phyloP scores from a whole-genome alignment of 176 grass and related monocot species.

The Avena insularis region DNA sequence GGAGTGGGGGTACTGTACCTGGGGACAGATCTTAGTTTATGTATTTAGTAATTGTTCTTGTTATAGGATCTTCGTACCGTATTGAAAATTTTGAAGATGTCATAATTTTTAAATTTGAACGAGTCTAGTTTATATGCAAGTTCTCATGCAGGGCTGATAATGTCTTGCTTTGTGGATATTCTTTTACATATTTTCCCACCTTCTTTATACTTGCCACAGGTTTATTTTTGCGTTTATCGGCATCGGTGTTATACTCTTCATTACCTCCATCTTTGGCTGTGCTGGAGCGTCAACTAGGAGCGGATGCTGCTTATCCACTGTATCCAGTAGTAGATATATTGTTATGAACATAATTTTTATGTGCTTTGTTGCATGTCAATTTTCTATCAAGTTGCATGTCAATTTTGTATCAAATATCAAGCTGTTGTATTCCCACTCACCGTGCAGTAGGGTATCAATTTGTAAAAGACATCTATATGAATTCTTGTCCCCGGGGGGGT shows the following conservation, averaged over 20 bases:
- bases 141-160: not conserved
- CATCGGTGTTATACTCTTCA: slow-evolving; percentile 63
- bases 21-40: slow-evolving; percentile 31
- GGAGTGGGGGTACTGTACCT: not conserved
- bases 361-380: slow-evolving; percentile 14
- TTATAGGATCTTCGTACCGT: slow-evolving; percentile 13
- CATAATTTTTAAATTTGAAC: not conserved
- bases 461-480: not conserved
- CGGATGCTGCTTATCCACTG: slow-evolving; percentile 82
- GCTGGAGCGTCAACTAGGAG: slow-evolving; percentile 64
- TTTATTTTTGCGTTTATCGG: slow-evolving; percentile 85
- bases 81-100: slow-evolving; percentile 5
- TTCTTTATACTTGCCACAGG: slow-evolving; percentile 49
- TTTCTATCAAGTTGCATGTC: slow-evolving; percentile 17
- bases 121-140: not conserved
- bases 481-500: not conserved
- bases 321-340: slow-evolving; percentile 60
- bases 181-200: slow-evolving; percentile 3
- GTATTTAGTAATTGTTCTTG: not conserved
- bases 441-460: not conserved
- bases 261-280: slow-evolving; percentile 81
- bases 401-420: not conserved
- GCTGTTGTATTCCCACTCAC: slow-evolving; percentile 17
- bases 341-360: slow-evolving; percentile 17
- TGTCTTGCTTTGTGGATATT: not conserved